phyloP scores from a whole-genome alignment of 208 protist genomes.

The Acanthamoeba castellanii region DNA sequence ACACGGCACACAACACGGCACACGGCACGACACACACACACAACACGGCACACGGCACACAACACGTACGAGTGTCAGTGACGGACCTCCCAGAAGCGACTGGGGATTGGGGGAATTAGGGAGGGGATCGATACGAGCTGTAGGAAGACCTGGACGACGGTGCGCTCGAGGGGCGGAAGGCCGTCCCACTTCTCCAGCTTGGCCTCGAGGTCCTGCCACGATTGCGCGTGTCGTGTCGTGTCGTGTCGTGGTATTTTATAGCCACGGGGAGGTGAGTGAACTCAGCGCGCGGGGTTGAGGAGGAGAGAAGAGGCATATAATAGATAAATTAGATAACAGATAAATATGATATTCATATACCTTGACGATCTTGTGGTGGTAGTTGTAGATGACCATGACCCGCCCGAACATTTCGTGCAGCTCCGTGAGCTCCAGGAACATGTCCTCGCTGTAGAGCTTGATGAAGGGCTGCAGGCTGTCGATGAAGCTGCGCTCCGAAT shows the following conservation, averaged over 20 bases:
- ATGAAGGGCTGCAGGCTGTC: not conserved
- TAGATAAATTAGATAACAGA: not conserved
- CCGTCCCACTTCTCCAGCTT: not conserved
- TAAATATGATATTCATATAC: not conserved
- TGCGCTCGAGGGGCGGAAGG: not conserved
- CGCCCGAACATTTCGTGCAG: not conserved
- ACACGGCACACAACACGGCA: too few relatives aligned
- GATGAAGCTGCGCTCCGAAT: not conserved
- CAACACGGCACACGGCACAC: too few relatives aligned
- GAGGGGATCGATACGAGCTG: not conserved
- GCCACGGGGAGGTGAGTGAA: too few relatives aligned
- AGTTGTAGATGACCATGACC: not conserved
- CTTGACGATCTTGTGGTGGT: not conserved
- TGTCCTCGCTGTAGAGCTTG: constrained; percentile 14
- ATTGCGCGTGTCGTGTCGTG: too few relatives aligned
- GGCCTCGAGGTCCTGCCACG: not conserved
- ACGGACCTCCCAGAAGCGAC: too few relatives aligned
- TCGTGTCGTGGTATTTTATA: too few relatives aligned
- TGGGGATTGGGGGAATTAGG: not conserved
- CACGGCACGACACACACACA: too few relatives aligned
- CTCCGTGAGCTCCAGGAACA: constrained; percentile 1
- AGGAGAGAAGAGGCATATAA: not conserved
- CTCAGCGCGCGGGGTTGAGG: too few relatives aligned
- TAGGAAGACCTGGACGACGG: not conserved
- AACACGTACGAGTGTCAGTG: too few relatives aligned